Evolutionary conservation across 2,329 filamentous ascomycete genomes (phyloP), one percentile per base, ranked within the genome.

Genomic region (Colletotrichum sansevieriae): DNA sequence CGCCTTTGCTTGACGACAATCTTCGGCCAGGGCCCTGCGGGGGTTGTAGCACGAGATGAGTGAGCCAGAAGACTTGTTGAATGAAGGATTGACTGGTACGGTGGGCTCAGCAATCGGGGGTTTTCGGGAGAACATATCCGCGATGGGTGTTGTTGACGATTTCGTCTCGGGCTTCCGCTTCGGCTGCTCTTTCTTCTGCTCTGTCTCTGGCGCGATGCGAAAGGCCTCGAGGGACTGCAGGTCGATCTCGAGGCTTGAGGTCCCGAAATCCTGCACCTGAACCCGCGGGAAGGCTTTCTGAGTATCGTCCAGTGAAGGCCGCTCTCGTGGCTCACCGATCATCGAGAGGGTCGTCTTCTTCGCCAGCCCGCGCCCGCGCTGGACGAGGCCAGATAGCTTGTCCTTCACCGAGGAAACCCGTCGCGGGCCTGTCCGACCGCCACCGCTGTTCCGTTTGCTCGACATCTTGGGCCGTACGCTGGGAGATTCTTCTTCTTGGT

Each of bases 321-420:
- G 44, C 39, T 65, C 60, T 25, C 63, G 54, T 15, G 44, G 29
- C 44, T 68, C 65, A 18, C 52, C 61, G 3, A 68, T 29, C 13
- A 64, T 25, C 44, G 65, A 65, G 52, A 55, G n/a, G 12, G 60
- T 68, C 25, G 61, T 65, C 39, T 68, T 68, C 65, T 64, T 68
- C n/a, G 65, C 61, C 61, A 65, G 29, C 9, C 61, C 65, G 29
- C 52, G 52, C 2, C 65, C 61, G 20, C 61, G 65, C 20, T 37
- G 52, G 10, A 64, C 60, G 13, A 68, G 41, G 65, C 61, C 39
- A 1, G 65, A 68, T 46, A 68, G 54, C 61, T 59, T 68, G 44
- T 68, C 65, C 65, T 44, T 68, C 15, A 68, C 65, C 29, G 61
- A 68, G 10, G 46, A 39, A 20, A 65, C 52, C 61, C 61, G 60